phyloP scores from a whole-genome alignment of 2,329 filamentous ascomycete species.

The Rutstroemia sp. region DNA sequence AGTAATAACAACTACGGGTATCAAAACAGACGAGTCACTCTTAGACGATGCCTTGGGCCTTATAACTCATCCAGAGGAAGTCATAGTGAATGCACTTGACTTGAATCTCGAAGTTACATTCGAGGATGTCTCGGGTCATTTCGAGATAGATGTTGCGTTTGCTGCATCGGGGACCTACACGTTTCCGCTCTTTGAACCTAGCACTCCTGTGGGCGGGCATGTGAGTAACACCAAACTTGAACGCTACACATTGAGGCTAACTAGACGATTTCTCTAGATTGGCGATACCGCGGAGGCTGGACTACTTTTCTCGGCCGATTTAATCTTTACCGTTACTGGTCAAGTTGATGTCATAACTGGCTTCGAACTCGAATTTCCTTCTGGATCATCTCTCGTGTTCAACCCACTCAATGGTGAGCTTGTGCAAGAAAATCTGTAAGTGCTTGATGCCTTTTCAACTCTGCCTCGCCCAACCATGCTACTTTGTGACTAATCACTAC shows the following conservation, averaged over 20 bases:
- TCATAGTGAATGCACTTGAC: constrained; percentile 9
- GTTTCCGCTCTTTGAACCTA: constrained; percentile 8
- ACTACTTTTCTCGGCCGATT: constrained; percentile 8
- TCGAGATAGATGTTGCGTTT: constrained; percentile 14
- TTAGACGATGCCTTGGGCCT: background rate
- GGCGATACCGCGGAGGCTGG: constrained; percentile 4
- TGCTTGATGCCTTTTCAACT: background rate
- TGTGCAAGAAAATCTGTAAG: constrained; percentile 11
- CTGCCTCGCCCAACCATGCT: background rate
- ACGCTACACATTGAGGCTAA: no score
- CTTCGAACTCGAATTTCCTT: constrained; percentile 11
- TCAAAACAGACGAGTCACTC: background rate
- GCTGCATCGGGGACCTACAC: constrained; percentile 7
- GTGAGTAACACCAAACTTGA: background rate
- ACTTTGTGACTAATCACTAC: background rate
- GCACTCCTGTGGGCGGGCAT: constrained; percentile 2
- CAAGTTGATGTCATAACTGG: constrained; percentile 12
- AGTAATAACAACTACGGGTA: background rate
- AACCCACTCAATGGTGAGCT: constrained; percentile 11
- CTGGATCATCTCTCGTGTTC: constrained; percentile 7
- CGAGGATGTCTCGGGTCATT: constrained; percentile 11
- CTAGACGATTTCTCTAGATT: background rate
- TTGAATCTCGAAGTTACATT: constrained; percentile 9
- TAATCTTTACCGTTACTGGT: constrained; percentile 4
- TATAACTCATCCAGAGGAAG: background rate